Conservation (phyloP, 352 stramenopile species). For the Globisporangium heterothallicum region DNA sequence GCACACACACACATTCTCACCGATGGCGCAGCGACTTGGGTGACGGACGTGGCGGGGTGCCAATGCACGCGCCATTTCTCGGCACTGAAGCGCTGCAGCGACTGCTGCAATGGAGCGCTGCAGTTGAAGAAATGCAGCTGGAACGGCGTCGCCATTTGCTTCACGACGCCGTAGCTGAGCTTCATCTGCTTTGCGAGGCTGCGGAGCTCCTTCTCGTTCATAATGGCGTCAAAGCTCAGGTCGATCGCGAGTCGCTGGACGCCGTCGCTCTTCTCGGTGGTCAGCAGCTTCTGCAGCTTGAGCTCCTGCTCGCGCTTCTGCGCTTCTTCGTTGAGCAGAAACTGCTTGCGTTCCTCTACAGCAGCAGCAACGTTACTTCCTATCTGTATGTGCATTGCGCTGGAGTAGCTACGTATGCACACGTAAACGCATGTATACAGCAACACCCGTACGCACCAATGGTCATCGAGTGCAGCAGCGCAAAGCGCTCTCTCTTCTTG, state of each 20-base stretch:
- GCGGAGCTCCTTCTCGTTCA: conserved; percentile 78
- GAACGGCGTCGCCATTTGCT: conserved; percentile 62
- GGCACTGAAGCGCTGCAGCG: conserved; percentile 57
- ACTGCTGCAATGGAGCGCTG: conserved; percentile 35
- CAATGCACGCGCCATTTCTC: conserved; percentile 59
- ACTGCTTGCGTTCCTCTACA: conserved; percentile 44
- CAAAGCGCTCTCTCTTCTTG: conserved; percentile 45
- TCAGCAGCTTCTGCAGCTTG: conserved; percentile 24
- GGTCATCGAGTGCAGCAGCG: conserved; percentile 57
- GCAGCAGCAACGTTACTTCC: not conserved
- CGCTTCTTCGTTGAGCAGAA: conserved; percentile 35
- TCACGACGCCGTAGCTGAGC: conserved; percentile 60
- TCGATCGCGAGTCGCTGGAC: conserved; percentile 55
- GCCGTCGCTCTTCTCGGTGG: conserved; percentile 15
- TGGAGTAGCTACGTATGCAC: not conserved
- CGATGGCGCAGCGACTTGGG: conserved; percentile 25
- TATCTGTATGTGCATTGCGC: not conserved
- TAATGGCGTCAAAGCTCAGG: conserved; percentile 70
- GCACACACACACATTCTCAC: conserved; percentile 12
- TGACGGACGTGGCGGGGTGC: conserved; percentile 29
- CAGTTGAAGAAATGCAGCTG: conserved; percentile 58
- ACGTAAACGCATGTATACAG: not conserved
- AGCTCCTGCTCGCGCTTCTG: conserved; percentile 21
- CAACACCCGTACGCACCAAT: conserved; percentile 23
- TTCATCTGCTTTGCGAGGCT: conserved; percentile 77